Evolutionary conservation across 352 stramenopile genomes (phyloP).

Genomic region (Phytophthora hybrid): DNA sequence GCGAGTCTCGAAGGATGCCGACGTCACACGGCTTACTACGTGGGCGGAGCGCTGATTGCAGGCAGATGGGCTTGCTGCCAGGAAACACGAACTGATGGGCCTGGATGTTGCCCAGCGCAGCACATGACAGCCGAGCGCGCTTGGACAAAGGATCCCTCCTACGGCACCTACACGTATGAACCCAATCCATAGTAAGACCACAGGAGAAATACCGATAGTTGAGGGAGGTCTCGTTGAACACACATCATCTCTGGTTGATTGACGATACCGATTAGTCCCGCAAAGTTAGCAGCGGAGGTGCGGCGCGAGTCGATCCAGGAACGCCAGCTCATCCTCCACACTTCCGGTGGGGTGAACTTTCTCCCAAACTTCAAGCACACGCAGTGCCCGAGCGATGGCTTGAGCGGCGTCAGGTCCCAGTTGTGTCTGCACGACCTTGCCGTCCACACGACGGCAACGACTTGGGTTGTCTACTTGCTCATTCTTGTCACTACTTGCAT

Average conservation of each 20-base stretch:
- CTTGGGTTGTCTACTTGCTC: constrained; percentile 23
- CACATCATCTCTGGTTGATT: neutral
- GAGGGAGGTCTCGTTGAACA: constrained; percentile 13
- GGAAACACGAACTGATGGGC: constrained; percentile 42
- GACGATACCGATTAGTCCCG: neutral
- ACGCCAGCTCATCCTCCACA: constrained; percentile 48
- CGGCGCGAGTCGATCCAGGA: constrained; percentile 40
- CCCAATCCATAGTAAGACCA: constrained; percentile 14
- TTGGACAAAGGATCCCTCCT: constrained; percentile 48
- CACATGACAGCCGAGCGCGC: constrained; percentile 41
- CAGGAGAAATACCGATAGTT: constrained; percentile 6
- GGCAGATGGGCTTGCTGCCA: constrained; percentile 65
- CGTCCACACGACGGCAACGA: constrained; percentile 52
- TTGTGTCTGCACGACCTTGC: constrained; percentile 50
- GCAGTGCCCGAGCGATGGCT: constrained; percentile 57
- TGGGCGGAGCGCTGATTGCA: constrained; percentile 50
- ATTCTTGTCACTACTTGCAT: constrained; percentile 31
- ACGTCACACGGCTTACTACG: constrained; percentile 58
- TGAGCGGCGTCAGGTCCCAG: constrained; percentile 48
- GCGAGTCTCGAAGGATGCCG: constrained; percentile 47
- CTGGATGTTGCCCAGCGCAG: constrained; percentile 42
- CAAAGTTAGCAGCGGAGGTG: constrained; percentile 16
- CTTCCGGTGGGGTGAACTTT: constrained; percentile 42
- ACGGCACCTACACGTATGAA: constrained; percentile 52
- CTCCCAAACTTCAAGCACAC: constrained; percentile 69